Conservation (phyloP, 2,329 filamentous ascomycete species). For the Coniochaeta sp. region DNA sequence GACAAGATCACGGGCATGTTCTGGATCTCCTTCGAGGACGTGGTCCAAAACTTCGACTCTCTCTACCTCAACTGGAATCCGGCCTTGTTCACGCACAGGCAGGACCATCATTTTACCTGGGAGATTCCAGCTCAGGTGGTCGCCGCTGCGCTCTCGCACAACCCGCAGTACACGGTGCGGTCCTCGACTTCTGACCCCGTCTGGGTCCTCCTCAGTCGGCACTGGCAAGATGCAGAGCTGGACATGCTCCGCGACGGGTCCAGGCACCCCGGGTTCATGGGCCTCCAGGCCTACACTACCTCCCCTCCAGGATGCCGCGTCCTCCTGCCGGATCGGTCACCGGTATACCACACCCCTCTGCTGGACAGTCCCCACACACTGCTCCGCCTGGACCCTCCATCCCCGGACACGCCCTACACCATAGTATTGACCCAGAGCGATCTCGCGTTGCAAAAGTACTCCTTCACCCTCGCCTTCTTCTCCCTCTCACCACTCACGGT, state of each 20-base stretch:
- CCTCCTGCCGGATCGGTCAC: constrained; percentile 60
- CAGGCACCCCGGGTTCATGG: constrained; percentile 65
- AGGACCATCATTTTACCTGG: constrained; percentile 91
- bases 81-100: constrained; percentile 67
- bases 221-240: constrained; percentile 67
- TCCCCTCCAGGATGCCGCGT: constrained; percentile 54
- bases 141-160: constrained; percentile 46
- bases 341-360: constrained; percentile 70
- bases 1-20: constrained; percentile 63
- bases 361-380: constrained; percentile 92
- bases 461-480: constrained; percentile 83
- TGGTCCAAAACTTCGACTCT: constrained; percentile 88
- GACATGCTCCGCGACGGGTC: constrained; percentile 41
- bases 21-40: constrained; percentile 85
- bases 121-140: constrained; percentile 42
- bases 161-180: constrained; percentile 65
- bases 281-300: constrained; percentile 72
- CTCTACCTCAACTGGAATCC: constrained; percentile 98
- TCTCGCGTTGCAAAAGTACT: constrained; percentile 64
- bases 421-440: constrained; percentile 62
- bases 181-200: constrained; percentile 53
- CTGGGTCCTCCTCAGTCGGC: constrained; percentile 81
- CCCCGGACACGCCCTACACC: constrained; percentile 34
- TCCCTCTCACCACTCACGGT: constrained; percentile 58
- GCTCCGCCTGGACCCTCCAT: constrained; percentile 57